Evolutionary conservation across 208 protist species (phyloP).

Genomic region (Acanthamoeba lugdunensis): DNA sequence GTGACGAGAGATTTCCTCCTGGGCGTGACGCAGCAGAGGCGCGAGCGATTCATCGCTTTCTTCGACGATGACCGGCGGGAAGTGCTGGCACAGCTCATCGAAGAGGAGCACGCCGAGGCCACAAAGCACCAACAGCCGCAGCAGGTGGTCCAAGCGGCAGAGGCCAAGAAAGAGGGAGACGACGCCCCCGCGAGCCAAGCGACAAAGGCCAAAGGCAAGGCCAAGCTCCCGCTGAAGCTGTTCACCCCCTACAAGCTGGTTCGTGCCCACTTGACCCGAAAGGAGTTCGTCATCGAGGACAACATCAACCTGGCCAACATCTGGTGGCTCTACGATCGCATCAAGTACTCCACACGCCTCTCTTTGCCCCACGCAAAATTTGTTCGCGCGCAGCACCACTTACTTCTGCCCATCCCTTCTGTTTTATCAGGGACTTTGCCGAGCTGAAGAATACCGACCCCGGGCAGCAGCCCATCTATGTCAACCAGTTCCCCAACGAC

Average conservation of each 20-base stretch:
- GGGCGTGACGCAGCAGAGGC: constrained; percentile 45
- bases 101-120: constrained; percentile 1
- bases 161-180: background rate
- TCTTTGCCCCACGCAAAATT: background rate
- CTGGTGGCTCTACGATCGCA: constrained; percentile 40
- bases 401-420: background rate
- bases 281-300: constrained; percentile 59
- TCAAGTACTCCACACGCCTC: constrained; percentile 15
- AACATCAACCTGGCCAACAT: constrained; percentile 52
- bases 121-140: background rate
- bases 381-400: background rate
- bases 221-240: background rate
- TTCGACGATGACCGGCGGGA: constrained; percentile 12
- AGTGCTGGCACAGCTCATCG: constrained; percentile 16
- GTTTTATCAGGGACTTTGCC: background rate
- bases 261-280: background rate
- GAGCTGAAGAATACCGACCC: constrained; percentile 16
- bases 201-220: background rate
- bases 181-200: background rate
- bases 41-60: constrained; percentile 43
- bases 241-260: constrained; percentile 50
- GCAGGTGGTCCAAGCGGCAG: background rate
- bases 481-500: constrained; percentile 66
- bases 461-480: background rate
- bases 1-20: constrained; percentile 54